Evolutionary conservation across 2,329 filamentous ascomycete species (phyloP).

Genomic region (Claviceps maximensis): DNA sequence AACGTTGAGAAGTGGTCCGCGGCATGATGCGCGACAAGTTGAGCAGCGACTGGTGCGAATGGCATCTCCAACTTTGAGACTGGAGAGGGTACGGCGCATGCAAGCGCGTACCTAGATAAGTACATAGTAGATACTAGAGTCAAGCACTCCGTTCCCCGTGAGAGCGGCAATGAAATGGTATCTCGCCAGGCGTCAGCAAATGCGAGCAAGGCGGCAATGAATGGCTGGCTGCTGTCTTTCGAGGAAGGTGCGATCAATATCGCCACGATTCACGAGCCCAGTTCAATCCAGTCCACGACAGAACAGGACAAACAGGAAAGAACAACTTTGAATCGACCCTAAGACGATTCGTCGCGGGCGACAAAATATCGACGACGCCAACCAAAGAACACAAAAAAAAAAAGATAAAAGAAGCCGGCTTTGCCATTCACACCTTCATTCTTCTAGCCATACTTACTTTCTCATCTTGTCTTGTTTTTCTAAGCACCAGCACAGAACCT

Average conservation of each 20-base stretch:
- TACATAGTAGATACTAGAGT: too few relatives aligned
- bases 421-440: not conserved
- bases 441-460: not conserved
- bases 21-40: not conserved
- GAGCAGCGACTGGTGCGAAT: not conserved
- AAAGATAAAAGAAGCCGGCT: slow-evolving; percentile 3
- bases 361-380: not conserved
- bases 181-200: slow-evolving; percentile 1
- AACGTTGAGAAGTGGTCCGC: not conserved
- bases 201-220: not conserved
- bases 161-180: not conserved
- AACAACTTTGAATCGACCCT: not conserved
- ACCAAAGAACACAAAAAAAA: not conserved
- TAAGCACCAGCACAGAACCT: too few relatives aligned
- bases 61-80: not conserved
- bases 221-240: not conserved
- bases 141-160: not conserved
- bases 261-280: too few relatives aligned
- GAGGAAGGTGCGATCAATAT: not conserved
- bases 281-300: not conserved
- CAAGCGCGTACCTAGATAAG: too few relatives aligned
- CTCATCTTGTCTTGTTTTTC: too few relatives aligned
- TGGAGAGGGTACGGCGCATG: too few relatives aligned
- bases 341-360: not conserved
- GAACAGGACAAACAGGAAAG: not conserved